Evolutionary conservation across 805 yeast species (phyloP).

Genomic region (Saccharomyces jurei): DNA sequence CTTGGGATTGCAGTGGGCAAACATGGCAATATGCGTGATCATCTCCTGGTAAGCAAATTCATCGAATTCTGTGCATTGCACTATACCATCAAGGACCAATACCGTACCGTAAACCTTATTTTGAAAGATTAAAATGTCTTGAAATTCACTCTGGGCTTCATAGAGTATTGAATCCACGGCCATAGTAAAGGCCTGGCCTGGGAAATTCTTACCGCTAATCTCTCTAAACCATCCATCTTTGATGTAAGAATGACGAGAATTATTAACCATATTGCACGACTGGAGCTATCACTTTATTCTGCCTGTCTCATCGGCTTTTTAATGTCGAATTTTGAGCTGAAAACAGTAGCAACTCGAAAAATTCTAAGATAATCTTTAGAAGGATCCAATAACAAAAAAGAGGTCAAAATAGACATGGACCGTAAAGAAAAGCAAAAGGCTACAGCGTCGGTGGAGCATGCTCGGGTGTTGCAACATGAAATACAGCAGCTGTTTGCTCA

Average conservation of each 20-base stretch:
- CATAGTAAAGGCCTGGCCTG: conserved; percentile 77
- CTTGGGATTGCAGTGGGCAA: conserved; percentile 68
- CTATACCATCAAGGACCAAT: conserved; percentile 78
- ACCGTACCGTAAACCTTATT: conserved; percentile 78
- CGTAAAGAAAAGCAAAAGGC: not conserved
- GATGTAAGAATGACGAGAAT: conserved; percentile 24
- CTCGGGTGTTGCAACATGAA: conserved; percentile 20
- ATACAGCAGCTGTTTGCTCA: conserved; percentile 15
- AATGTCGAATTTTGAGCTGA: not conserved
- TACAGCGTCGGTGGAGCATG: conserved; percentile 5
- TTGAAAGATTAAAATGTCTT: conserved; percentile 74
- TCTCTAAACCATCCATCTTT: conserved; percentile 79
- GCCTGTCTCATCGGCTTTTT: conserved; percentile 2
- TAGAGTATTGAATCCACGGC: conserved; percentile 58
- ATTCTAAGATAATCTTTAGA: not conserved
- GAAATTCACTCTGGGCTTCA: conserved; percentile 61
- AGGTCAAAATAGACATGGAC: not conserved
- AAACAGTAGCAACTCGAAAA: not conserved
- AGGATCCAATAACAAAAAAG: not conserved
- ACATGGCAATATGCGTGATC: conserved; percentile 76
- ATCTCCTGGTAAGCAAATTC: conserved; percentile 92
- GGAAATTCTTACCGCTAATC: conserved; percentile 59
- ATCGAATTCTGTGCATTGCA: conserved; percentile 87
- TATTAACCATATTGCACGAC: not conserved
- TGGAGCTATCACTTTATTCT: not conserved